A percentile compares a stretch with the other conserved stretches of the same genome.
Evolutionary conservation across 2,329 filamentous ascomycete species (phyloP).

Genomic region (Bisporella sp.): DNA sequence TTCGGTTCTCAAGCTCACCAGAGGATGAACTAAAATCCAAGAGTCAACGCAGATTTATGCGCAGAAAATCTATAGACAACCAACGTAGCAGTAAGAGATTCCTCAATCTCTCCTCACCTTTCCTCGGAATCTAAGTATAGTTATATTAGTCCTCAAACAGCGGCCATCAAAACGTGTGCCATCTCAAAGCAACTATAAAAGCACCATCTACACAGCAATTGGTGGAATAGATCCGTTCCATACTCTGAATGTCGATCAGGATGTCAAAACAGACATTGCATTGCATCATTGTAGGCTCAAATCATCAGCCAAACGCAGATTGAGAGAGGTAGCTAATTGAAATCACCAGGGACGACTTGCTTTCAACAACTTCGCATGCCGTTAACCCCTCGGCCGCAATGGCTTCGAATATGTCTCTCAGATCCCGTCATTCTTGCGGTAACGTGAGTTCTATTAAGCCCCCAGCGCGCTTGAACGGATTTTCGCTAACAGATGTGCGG

Average conservation of each 20-base stretch:
- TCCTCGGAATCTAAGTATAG: no score
- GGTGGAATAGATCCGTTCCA: constrained; percentile 7
- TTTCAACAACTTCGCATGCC: constrained; percentile 9
- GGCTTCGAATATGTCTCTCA: constrained; percentile 7
- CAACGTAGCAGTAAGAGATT: no score
- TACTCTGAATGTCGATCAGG: constrained; percentile 3
- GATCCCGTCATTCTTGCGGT: constrained; percentile 8
- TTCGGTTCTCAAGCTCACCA: no score
- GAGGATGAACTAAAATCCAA: no score
- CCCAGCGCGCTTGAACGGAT: not conserved
- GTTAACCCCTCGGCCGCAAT: constrained; percentile 3
- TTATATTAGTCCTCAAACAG: no score
- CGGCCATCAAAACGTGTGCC: no score
- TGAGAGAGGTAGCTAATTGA: not conserved
- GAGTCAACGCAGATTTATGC: no score
- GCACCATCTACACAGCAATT: constrained; percentile 1
- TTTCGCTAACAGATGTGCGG: not conserved
- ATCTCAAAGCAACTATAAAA: not conserved
- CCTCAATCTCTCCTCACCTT: no score
- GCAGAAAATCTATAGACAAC: no score
- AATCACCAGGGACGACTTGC: constrained; percentile 1
- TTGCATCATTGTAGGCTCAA: constrained; percentile 7
- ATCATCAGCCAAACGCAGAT: not conserved
- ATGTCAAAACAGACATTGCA: constrained; percentile 6
- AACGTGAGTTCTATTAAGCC: constrained; percentile 1